Evolutionary conservation across 1,139 yeast genomes (phyloP), one percentile per base, ranked within the genome.

Genomic region (Blastobotrys persicus): DNA sequence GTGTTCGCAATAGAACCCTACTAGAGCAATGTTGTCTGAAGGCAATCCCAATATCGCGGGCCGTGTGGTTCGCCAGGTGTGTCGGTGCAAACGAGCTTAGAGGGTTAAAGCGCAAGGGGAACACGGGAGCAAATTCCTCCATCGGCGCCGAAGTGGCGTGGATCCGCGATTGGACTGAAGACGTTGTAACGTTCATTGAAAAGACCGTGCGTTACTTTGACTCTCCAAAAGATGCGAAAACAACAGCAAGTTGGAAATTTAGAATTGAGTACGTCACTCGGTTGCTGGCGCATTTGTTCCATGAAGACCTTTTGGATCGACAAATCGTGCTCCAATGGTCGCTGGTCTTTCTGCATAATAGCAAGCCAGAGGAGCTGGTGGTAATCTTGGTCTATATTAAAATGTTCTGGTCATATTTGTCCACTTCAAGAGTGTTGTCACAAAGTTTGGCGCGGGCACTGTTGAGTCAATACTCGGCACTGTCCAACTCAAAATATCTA

Each of bases 121-220:
- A 53, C 50, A 42, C 41, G 52, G 51, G 55, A 5, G 37, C 53
- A 7, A 49, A 62, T 54, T 52, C 59, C 33, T 42, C 61, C 17
- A 23, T 19, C 4, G 56, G 59, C 1, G 70, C 80, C 13, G 86
- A 82, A 54, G 65, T 71, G 16, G 82, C 78, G 48, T 83, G 96
- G 88, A 69, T 84, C 7, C 82, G 81, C 52, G 96, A 88, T 63
- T 89, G 97, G 97, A 86, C 96, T 0, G 88, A 81, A 47, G 92
- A 85, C 57, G 80, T 85, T 4, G 73, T 79, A 4, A 83, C 79
- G 51, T 85, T 77, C 59, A 62, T 83, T 19, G 81, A 77, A 59
- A 76, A 77, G 57, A 70, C 78, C 35, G 72, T 61, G 2, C 51
- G 54, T 17, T 60, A 59, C 20, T 57, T 49, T 33, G 55, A 51